Evolutionary conservation across 2,329 filamentous ascomycete species (phyloP).

Genomic region (Coniochaeta hoffmannii): DNA sequence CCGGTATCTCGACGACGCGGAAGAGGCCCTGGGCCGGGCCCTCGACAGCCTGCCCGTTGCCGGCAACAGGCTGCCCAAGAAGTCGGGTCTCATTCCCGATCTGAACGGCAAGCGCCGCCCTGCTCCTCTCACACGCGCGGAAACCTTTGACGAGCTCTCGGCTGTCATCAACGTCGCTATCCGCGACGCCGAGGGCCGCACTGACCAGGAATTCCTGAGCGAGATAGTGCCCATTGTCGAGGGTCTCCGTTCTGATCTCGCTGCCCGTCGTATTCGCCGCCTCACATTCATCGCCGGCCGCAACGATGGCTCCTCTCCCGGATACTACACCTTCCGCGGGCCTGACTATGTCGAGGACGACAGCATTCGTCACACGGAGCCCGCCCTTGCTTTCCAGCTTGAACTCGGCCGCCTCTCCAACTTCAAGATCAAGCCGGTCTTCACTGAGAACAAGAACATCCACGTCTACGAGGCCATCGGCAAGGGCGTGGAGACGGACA

Average conservation of each 20-base stretch:
- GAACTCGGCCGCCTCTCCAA: slow-evolving; percentile 90
- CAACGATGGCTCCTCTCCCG: slow-evolving; percentile 88
- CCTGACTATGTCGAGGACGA: slow-evolving; percentile 84
- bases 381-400: slow-evolving; percentile 95
- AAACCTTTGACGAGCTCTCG: slow-evolving; percentile 69
- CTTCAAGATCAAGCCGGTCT: slow-evolving; percentile 97
- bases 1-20: slow-evolving; percentile 87
- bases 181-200: slow-evolving; percentile 74
- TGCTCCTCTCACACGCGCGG: slow-evolving; percentile 40
- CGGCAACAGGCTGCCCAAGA: slow-evolving; percentile 45
- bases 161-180: slow-evolving; percentile 91
- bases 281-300: slow-evolving; percentile 95
- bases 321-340: slow-evolving; percentile 97
- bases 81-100: slow-evolving; percentile 59
- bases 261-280: slow-evolving; percentile 74
- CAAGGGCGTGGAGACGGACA: slow-evolving; percentile 91
- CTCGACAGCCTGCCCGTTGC: slow-evolving; percentile 70
- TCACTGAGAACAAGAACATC: slow-evolving; percentile 98
- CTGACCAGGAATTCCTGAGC: slow-evolving; percentile 72
- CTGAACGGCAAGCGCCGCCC: slow-evolving; percentile 66
- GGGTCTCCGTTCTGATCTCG: slow-evolving; percentile 75
- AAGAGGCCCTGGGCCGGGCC: slow-evolving; percentile 77
- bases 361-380: slow-evolving; percentile 95
- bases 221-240: slow-evolving; percentile 71
- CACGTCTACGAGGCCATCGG: slow-evolving; percentile 97